A percentile compares a stretch with the other conserved stretches of the same genome.
Evolutionary conservation across 148 eudicot species (phyloP).

Genomic region (Drosera capensis): DNA sequence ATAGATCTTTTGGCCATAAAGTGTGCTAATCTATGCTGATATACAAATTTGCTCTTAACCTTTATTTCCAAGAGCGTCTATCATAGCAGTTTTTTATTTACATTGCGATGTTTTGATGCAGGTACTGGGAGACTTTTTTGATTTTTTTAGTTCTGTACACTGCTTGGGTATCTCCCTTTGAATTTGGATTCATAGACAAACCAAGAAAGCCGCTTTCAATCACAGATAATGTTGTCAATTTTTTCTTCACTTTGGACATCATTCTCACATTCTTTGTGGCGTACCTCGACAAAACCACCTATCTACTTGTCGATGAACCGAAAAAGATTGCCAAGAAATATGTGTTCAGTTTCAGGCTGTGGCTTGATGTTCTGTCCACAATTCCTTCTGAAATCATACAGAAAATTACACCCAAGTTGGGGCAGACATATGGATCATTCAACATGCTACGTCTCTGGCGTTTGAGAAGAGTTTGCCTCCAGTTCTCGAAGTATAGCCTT

Average conservation of each 20-base stretch:
- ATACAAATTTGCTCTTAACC: neutral
- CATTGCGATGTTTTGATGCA: slow-evolving; percentile 6
- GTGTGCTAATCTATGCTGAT: too few relatives aligned
- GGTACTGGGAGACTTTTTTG: slow-evolving; percentile 80
- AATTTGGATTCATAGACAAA: slow-evolving; percentile 42
- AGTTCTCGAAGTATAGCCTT: slow-evolving; percentile 44
- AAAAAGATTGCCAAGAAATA: slow-evolving; percentile 29
- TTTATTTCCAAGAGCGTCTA: neutral
- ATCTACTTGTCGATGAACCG: slow-evolving; percentile 40
- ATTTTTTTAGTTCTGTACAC: slow-evolving; percentile 53
- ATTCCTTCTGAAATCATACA: slow-evolving; percentile 11
- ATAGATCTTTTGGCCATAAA: too few relatives aligned
- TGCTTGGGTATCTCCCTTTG: slow-evolving; percentile 79
- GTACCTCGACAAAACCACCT: slow-evolving; percentile 42
- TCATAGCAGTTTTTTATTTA: neutral
- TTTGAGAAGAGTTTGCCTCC: slow-evolving; percentile 57
- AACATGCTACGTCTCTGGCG: slow-evolving; percentile 94
- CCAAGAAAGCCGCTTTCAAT: slow-evolving; percentile 6
- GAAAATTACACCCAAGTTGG: slow-evolving; percentile 21
- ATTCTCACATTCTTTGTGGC: slow-evolving; percentile 58
- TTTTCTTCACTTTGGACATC: slow-evolving; percentile 39
- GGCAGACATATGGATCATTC: slow-evolving; percentile 40
- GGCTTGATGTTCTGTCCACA: slow-evolving; percentile 8
- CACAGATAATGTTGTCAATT: slow-evolving; percentile 22
- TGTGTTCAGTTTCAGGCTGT: slow-evolving; percentile 5